phyloP scores from a whole-genome alignment of 345 rosid genomes.

The Camelina laxa region DNA sequence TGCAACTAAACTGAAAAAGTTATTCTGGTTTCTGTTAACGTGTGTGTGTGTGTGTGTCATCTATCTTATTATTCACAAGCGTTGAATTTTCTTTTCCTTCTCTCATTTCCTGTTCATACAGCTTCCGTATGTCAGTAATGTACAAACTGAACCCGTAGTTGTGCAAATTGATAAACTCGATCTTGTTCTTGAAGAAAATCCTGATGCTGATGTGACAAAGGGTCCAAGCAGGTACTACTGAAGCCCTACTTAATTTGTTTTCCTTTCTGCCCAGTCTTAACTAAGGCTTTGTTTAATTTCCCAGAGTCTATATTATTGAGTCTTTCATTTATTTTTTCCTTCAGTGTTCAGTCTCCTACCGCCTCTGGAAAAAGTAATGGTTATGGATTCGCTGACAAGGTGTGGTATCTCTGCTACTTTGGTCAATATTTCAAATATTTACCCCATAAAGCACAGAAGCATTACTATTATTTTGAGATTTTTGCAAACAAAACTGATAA shows the following conservation, averaged over 20 bases:
- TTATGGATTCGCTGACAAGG: conserved; percentile 99
- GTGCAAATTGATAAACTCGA: conserved; percentile 94
- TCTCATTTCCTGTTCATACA: conserved; percentile 34
- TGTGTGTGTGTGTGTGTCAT: too few species aligned
- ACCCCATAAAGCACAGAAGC: conserved; percentile 1
- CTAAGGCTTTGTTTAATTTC: conserved; percentile 5
- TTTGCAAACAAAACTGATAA: background rate
- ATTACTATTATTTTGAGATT: background rate
- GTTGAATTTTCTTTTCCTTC: conserved; percentile 2
- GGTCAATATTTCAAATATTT: background rate
- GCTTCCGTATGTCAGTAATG: conserved; percentile 93
- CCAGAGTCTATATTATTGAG: background rate
- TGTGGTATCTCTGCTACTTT: conserved; percentile 44
- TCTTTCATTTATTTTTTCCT: background rate
- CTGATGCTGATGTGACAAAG: conserved; percentile 61
- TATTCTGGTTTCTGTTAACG: background rate
- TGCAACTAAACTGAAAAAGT: background rate
- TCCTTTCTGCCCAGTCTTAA: conserved; percentile 11
- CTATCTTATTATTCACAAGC: conserved; percentile 2
- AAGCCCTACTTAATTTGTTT: conserved; percentile 2
- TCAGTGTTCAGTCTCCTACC: conserved; percentile 66
- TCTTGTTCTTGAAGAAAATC: conserved; percentile 95
- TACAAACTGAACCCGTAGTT: conserved; percentile 86
- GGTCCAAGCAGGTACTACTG: conserved; percentile 69
- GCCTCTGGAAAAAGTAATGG: conserved; percentile 77